Base-by-base conservation (phyloP, 2,329 filamentous ascomycete species). In the Aspergillus candidus region DNA sequence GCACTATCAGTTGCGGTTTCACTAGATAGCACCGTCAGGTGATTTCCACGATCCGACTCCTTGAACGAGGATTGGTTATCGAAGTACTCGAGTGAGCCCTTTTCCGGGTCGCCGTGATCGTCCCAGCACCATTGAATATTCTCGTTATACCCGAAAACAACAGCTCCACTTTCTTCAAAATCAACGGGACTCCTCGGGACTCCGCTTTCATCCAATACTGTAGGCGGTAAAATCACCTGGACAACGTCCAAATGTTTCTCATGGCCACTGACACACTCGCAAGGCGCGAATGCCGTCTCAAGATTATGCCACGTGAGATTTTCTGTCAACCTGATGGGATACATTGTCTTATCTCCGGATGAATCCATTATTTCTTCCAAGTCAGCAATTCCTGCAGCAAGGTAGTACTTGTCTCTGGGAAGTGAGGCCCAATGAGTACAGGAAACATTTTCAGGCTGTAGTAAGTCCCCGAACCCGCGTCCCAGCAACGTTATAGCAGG, bases 291-390 rank as follows among this genome's bases (percentile, higher is more conserved):
- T 13, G 8, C n/a, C n/a, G 32, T 11, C 3, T 35, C 13, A 3
- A 14, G 8, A 11, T 6, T 5, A 27, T 30, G 11, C 36, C 36
- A 44, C 8, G 35, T 10, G 8, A 35, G n/a, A 11, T 44, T 22
- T 12, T 31, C 17, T 8, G 42, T 40, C 6, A 44, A 14, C 13
- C 31, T 35, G 1, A 40, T 13, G 12, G 42, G 42, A 15, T 13
- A 11, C 3, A 11, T 17, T 6, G 38, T 12, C 13, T 46, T 38
- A 37, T 55, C 46, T 11, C 59, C 59, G n/a, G 55, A 29, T 3
- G 44, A 49, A n/a, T 57, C 47, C 42, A 63, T 60, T 15, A 66
- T 59, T 2, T 55, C 41, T n/a, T 49, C 44, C 1, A 68, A 40
- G 32, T 66, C 57, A 1, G 46, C 31, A 11, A 53, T 52, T 12